A percentile compares a stretch with the other conserved stretches of the same genome.
Conservation (phyloP, 164 flowering plant genomes). For the Kingdonia uniflora region DNA sequence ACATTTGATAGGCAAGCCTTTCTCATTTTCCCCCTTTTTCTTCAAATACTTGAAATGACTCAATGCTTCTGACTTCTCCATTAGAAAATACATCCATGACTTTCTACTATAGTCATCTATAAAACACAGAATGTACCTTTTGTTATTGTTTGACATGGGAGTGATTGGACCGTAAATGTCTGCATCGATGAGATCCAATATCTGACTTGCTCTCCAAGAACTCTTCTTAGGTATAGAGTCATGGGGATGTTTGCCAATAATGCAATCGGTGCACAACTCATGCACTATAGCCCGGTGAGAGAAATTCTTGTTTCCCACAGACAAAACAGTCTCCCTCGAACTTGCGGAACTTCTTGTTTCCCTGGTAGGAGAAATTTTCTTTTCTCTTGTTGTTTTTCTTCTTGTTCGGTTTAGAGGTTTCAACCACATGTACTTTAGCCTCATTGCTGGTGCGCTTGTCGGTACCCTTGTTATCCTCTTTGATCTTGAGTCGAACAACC, state of each 20-base stretch:
- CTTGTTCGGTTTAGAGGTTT: too few species aligned
- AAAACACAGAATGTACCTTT: slow-evolving; percentile 7
- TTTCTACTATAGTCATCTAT: slow-evolving; percentile 8
- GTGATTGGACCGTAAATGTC: slow-evolving; percentile 6
- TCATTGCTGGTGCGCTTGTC: too few species aligned
- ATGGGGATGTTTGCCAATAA: background rate
- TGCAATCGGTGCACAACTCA: background rate
- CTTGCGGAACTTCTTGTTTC: too few species aligned
- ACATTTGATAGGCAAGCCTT: background rate
- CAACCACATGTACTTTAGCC: too few species aligned
- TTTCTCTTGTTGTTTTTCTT: background rate
- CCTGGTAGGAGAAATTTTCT: too few species aligned
- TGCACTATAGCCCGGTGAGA: too few species aligned
- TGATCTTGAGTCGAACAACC: too few species aligned
- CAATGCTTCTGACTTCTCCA: slow-evolving; percentile 2
- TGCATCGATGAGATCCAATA: slow-evolving; percentile 2
- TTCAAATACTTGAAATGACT: background rate
- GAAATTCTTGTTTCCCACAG: too few species aligned
- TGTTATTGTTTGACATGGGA: slow-evolving; percentile 7
- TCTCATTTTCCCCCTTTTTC: background rate
- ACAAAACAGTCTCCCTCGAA: too few species aligned
- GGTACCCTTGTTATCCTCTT: too few species aligned
- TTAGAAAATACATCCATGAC: background rate
- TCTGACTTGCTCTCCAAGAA: slow-evolving; percentile 5
- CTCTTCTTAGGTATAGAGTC: slow-evolving; percentile 5